A percentile compares a stretch with the other conserved stretches of the same genome.
phyloP scores from a whole-genome alignment of 208 protist species.

The Angomonas deanei region DNA sequence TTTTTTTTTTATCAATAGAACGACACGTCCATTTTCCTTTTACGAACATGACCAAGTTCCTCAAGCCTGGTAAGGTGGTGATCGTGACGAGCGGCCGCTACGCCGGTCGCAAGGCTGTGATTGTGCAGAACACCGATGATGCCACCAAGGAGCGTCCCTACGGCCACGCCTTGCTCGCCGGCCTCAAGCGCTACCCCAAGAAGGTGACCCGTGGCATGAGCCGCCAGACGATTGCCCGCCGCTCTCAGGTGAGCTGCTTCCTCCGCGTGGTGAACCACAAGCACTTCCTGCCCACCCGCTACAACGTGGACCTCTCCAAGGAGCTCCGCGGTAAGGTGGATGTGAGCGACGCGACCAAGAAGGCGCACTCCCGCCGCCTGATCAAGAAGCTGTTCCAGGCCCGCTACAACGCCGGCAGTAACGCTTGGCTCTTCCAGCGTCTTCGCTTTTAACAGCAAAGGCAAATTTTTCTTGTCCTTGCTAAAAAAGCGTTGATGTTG shows the following conservation, averaged over 20 bases:
- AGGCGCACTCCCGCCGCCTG: conserved; percentile 74
- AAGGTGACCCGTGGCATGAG: conserved; percentile 94
- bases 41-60: conserved; percentile 80
- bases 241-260: conserved; percentile 94
- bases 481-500: background rate
- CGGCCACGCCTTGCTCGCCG: conserved; percentile 94
- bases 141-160: conserved; percentile 91
- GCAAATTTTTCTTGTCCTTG: too few species aligned
- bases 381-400: conserved; percentile 92
- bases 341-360: conserved; percentile 86
- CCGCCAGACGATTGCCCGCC: conserved; percentile 89
- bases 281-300: conserved; percentile 98
- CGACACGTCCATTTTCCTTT: background rate
- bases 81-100: conserved; percentile 96
- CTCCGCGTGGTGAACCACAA: conserved; percentile 98
- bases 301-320: conserved; percentile 91
- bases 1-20: conserved; percentile 11
- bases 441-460: conserved; percentile 94
- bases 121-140: conserved; percentile 93
- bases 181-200: conserved; percentile 95
- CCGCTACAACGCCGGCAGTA: conserved; percentile 95
- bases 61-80: conserved; percentile 97
- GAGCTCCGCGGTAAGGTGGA: conserved; percentile 90
- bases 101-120: conserved; percentile 97
- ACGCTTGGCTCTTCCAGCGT: conserved; percentile 98